Conservation (phyloP, 257 asterid genomes). For the Misopates orontium region DNA sequence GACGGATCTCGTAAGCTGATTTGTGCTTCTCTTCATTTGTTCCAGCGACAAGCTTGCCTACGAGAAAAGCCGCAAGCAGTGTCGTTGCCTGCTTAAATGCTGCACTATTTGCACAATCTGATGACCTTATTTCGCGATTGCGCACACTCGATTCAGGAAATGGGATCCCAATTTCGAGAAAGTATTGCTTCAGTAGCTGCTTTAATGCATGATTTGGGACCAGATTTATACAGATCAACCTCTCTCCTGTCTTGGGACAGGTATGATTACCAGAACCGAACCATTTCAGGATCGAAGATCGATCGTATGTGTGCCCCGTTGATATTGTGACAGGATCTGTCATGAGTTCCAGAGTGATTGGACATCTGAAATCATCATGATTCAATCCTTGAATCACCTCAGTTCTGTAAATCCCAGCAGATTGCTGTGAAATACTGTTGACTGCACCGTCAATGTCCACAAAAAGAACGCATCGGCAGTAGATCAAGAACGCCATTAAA, state of each 20-base stretch:
- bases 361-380: slow-evolving; percentile 77
- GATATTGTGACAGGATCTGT: slow-evolving; percentile 73
- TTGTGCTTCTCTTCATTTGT: slow-evolving; percentile 41
- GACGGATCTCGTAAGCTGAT: slow-evolving; percentile 64
- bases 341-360: slow-evolving; percentile 81
- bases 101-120: slow-evolving; percentile 33
- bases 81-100: slow-evolving; percentile 52
- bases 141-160: slow-evolving; percentile 38
- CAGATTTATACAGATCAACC: slow-evolving; percentile 38
- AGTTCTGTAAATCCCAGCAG: slow-evolving; percentile 1
- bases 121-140: slow-evolving; percentile 17
- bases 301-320: slow-evolving; percentile 83
- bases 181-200: slow-evolving; percentile 49
- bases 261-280: slow-evolving; percentile 67
- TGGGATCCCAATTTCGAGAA: slow-evolving; percentile 35
- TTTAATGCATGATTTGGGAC: slow-evolving; percentile 68
- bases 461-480: slow-evolving; percentile 62
- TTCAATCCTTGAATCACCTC: slow-evolving; percentile 39
- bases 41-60: slow-evolving; percentile 44
- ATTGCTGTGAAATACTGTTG: not conserved
- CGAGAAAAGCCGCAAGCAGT: slow-evolving; percentile 56
- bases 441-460: slow-evolving; percentile 21
- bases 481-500: slow-evolving; percentile 56
- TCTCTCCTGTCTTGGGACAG: slow-evolving; percentile 81
- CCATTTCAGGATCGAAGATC: slow-evolving; percentile 73